Conservation (phyloP, 2,329 filamentous ascomycete genomes). For the Parastagonospora avenae region DNA sequence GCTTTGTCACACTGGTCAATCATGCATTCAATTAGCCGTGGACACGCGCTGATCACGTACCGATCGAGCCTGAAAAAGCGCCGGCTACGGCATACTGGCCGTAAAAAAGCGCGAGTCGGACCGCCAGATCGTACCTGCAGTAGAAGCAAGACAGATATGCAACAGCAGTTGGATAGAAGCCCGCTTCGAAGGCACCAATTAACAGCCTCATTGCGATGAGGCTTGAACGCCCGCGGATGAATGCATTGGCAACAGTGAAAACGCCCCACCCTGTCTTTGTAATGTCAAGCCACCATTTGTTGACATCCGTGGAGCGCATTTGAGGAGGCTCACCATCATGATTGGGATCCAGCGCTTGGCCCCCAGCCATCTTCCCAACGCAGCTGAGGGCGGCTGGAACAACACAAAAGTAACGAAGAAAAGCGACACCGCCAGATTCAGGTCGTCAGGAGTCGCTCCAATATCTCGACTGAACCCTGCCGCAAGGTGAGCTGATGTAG, state of each 20-base stretch:
- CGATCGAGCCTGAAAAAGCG: constrained; percentile 49
- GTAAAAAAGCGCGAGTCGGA: constrained; percentile 53
- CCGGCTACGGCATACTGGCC: constrained; percentile 50
- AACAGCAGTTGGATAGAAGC: constrained; percentile 60
- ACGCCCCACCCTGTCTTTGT: constrained; percentile 29
- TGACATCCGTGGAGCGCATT: not conserved
- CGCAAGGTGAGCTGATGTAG: not conserved
- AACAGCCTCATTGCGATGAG: constrained; percentile 27
- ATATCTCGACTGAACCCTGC: constrained; percentile 29
- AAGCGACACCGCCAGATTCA: constrained; percentile 31
- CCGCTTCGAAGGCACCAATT: constrained; percentile 57
- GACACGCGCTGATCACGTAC: constrained; percentile 5
- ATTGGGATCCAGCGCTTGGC: constrained; percentile 24
- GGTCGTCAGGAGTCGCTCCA: constrained; percentile 22
- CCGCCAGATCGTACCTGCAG: constrained; percentile 47
- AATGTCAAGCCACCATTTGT: not conserved
- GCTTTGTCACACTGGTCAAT: constrained; percentile 7
- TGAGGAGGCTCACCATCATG: constrained; percentile 18
- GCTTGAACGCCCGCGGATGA: constrained; percentile 19
- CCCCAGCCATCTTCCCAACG: constrained; percentile 26
- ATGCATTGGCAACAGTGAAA: constrained; percentile 29
- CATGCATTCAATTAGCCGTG: too few relatives aligned
- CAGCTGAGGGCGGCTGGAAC: constrained; percentile 26
- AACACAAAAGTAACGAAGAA: constrained; percentile 33
- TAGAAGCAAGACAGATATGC: constrained; percentile 61